Evolutionary conservation across 345 rosid species (phyloP).

Genomic region (Moringa oleifera): DNA sequence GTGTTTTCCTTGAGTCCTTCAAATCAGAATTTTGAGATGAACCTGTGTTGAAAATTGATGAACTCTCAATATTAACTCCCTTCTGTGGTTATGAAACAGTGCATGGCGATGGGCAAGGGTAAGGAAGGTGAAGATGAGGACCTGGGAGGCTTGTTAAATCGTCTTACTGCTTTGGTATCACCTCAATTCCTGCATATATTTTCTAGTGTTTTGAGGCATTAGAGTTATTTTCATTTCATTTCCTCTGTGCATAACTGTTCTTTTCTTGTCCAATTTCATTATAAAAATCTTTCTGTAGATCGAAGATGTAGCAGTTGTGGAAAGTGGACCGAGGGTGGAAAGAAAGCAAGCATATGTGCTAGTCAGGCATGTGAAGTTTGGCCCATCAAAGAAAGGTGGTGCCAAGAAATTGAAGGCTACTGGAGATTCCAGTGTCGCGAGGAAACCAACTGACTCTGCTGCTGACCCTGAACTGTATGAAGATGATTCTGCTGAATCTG

Average conservation of each 20-base stretch:
- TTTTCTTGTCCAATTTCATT: constrained; percentile 2
- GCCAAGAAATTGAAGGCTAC: constrained; percentile 34
- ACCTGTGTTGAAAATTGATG: background rate
- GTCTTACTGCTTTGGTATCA: constrained; percentile 50
- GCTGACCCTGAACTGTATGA: background rate
- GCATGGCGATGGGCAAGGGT: constrained; percentile 47
- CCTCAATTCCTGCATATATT: constrained; percentile 4
- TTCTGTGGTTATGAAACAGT: constrained; percentile 39
- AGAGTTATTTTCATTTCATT: background rate
- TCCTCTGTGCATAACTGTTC: too few species aligned
- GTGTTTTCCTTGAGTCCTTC: background rate
- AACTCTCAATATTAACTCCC: background rate
- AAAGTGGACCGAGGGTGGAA: constrained; percentile 64
- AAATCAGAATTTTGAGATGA: background rate
- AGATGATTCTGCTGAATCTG: constrained; percentile 19
- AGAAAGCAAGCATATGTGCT: constrained; percentile 54
- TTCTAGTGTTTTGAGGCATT: background rate
- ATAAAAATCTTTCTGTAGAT: constrained; percentile 36
- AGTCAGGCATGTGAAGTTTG: constrained; percentile 69
- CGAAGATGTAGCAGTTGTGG: constrained; percentile 53
- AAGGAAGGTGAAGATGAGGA: constrained; percentile 49
- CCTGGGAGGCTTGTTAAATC: constrained; percentile 56
- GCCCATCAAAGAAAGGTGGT: constrained; percentile 61
- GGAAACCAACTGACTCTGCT: constrained; percentile 12
- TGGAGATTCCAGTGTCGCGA: constrained; percentile 15